These are phyloP conservation scores for Fistulifera solaris DNA, from an alignment of 108 stramenopile species.

Conservation along the genomic window DNA sequence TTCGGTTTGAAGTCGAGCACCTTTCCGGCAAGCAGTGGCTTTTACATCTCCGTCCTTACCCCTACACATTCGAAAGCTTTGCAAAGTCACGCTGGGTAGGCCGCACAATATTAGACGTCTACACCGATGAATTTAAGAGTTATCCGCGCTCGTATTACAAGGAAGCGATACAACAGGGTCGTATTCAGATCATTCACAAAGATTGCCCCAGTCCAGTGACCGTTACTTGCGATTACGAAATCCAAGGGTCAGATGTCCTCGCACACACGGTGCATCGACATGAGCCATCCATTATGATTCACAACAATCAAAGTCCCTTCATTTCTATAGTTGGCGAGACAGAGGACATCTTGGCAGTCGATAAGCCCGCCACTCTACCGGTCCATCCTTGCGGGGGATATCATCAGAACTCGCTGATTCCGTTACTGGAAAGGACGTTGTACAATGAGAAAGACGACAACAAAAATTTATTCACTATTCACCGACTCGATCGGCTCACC, in stretches of 20 bases:
- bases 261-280: constrained; percentile 81
- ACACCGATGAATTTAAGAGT: constrained; percentile 60
- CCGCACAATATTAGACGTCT: constrained; percentile 61
- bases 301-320: constrained; percentile 9
- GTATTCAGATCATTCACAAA: constrained; percentile 39
- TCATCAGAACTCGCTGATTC: constrained; percentile 69
- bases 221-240: constrained; percentile 37
- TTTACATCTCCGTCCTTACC: constrained; percentile 41
- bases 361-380: constrained; percentile 88
- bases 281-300: constrained; percentile 68
- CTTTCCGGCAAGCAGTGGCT: constrained; percentile 8
- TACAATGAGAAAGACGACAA: constrained; percentile 12
- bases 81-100: constrained; percentile 76
- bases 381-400: constrained; percentile 94
- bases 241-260: constrained; percentile 54
- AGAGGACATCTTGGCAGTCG: constrained; percentile 52
- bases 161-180: constrained; percentile 57
- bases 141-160: constrained; percentile 67
- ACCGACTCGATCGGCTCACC: constrained; percentile 77
- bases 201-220: constrained; percentile 22
- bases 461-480: constrained; percentile 57
- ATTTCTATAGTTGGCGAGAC: constrained; percentile 55
- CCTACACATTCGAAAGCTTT: constrained; percentile 66
- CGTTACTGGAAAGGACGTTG: constrained; percentile 39
- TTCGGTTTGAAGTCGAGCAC: constrained; percentile 1